Percentiles rank a stretch among this genome's conserved stretches.
phyloP scores from a whole-genome alignment of 768 basidiomycete species.

The Lactarius hatsudake region DNA sequence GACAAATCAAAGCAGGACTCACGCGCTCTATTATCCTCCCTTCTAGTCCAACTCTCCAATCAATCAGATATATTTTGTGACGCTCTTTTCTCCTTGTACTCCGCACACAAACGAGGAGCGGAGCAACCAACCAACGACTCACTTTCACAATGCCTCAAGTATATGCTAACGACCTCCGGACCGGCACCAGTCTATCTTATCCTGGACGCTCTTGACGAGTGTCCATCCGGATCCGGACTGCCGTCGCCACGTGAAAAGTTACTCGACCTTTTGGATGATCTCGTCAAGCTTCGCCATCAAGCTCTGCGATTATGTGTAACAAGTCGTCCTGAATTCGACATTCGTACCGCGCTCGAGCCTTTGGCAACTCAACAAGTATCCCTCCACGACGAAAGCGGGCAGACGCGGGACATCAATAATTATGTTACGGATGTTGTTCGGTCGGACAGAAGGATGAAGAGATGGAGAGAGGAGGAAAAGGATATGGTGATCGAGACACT shows the following conservation, averaged over 20 bases:
- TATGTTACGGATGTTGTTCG: background rate
- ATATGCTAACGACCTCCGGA: background rate
- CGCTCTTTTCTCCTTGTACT: background rate
- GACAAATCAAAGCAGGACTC: background rate
- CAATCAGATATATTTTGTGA: background rate
- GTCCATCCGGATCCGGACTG: background rate
- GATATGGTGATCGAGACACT: background rate
- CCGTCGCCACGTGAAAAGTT: background rate
- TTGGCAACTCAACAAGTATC: background rate
- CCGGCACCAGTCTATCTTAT: background rate
- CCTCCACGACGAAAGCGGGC: background rate
- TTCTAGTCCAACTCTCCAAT: background rate
- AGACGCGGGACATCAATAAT: background rate
- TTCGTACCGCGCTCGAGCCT: background rate
- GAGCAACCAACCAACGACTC: background rate
- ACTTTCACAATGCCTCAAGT: background rate
- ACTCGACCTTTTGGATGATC: background rate
- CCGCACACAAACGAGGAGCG: background rate
- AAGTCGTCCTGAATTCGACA: background rate
- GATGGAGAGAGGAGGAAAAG: background rate
- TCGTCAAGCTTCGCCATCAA: background rate
- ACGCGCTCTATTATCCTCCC: background rate
- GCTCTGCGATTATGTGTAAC: background rate
- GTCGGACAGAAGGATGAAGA: background rate
- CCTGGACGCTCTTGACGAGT: constrained; percentile 1